phyloP scores from a whole-genome alignment of 2,329 filamentous ascomycete genomes.

The Gaeumannomyces tritici region DNA sequence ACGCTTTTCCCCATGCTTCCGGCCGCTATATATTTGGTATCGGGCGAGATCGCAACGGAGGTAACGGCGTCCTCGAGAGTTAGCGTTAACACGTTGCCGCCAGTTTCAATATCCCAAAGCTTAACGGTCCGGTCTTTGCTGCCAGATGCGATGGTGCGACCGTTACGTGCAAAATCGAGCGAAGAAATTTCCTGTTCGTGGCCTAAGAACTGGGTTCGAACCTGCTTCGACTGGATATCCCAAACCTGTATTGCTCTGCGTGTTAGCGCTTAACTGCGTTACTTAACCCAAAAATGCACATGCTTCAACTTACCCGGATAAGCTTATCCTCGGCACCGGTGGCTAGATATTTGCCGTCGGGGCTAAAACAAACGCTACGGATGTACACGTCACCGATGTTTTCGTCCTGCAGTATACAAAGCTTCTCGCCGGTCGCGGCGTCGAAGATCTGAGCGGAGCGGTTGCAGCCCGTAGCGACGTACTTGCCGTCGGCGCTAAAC shows the following conservation, averaged over 20 bases:
- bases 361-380: conserved; percentile 95
- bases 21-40: conserved; percentile 87
- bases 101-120: conserved; percentile 88
- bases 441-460: conserved; percentile 99
- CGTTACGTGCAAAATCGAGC: conserved; percentile 87
- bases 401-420: conserved; percentile 85
- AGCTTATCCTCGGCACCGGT: conserved; percentile 97
- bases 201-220: conserved; percentile 85
- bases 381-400: conserved; percentile 93
- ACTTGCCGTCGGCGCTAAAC: conserved; percentile 93
- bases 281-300: background rate
- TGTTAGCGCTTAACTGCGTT: background rate
- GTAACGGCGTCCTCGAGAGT: conserved; percentile 96
- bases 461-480: conserved; percentile 94
- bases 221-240: conserved; percentile 78
- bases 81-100: conserved; percentile 72
- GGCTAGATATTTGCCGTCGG: conserved; percentile 85
- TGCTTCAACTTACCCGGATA: conserved; percentile 63
- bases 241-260: conserved; percentile 60
- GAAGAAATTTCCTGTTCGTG: conserved; percentile 99
- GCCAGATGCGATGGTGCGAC: conserved; percentile 88
- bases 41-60: conserved; percentile 92
- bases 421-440: conserved; percentile 74
- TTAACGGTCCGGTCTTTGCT: conserved; percentile 91
- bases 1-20: conserved; percentile 97